Conservation (phyloP, 345 rosid genomes). For the Excoecaria cochinchinensis region DNA sequence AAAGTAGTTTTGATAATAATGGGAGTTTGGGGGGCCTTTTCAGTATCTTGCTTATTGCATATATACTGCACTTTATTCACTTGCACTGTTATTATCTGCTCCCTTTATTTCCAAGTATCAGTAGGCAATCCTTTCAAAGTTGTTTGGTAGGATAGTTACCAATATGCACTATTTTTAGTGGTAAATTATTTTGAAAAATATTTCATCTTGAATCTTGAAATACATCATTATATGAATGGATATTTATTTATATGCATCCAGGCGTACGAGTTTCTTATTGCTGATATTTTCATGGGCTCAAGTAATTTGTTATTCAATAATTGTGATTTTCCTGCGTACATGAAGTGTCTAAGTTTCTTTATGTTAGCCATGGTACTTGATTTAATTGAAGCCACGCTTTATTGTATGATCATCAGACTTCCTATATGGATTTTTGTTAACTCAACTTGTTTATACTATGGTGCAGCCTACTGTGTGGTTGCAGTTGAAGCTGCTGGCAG, state of each 20-base stretch:
- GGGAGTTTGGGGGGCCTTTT: too few species aligned
- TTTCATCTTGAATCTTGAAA: not conserved
- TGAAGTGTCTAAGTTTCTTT: not conserved
- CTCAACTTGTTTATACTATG: not conserved
- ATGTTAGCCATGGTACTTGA: not conserved
- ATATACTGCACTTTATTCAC: too few species aligned
- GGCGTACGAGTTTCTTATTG: not conserved
- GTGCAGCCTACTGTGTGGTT: conserved; percentile 90
- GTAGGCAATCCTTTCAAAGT: too few species aligned
- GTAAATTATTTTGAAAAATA: not conserved
- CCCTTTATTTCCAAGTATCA: too few species aligned
- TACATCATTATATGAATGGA: not conserved
- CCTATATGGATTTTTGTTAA: not conserved
- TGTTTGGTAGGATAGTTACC: too few species aligned
- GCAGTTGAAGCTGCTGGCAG: conserved; percentile 89
- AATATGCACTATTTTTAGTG: too few species aligned
- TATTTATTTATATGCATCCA: not conserved
- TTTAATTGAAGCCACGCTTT: not conserved
- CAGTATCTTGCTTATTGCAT: too few species aligned
- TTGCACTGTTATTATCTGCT: too few species aligned
- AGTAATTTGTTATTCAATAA: not conserved
- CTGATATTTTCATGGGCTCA: not conserved
- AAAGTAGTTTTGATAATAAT: not conserved
- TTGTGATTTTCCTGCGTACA: not conserved
- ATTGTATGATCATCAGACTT: not conserved